These are phyloP conservation scores for Penicillium freii DNA, from an alignment of 2,329 filamentous ascomycete genomes.

Conservation along the genomic window DNA sequence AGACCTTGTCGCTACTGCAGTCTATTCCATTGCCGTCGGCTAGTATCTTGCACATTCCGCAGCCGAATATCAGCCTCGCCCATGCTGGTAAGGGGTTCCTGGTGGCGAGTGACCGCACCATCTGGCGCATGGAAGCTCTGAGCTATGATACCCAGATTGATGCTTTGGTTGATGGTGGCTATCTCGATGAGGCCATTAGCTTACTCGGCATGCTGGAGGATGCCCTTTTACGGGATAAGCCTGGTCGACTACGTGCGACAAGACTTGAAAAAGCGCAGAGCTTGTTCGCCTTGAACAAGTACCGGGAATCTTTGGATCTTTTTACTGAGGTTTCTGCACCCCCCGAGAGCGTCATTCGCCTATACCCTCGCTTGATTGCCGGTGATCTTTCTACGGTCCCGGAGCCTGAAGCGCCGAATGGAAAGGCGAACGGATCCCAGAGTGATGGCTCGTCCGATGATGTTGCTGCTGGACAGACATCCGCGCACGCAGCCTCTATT, in stretches of 20 bases:
- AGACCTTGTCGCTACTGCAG: constrained; percentile 86
- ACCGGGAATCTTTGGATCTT: constrained; percentile 79
- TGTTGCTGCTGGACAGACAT: constrained; percentile 22
- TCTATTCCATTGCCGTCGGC: constrained; percentile 78
- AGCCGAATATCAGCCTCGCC: constrained; percentile 88
- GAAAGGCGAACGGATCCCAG: constrained; percentile 32
- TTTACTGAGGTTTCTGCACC: constrained; percentile 89
- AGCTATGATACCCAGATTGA: constrained; percentile 89
- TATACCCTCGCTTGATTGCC: constrained; percentile 82
- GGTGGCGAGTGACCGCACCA: constrained; percentile 82
- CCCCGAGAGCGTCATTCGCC: constrained; percentile 78
- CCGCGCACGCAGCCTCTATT: constrained; percentile 39
- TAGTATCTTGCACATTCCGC: constrained; percentile 82
- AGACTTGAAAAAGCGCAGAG: constrained; percentile 88
- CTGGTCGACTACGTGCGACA: constrained; percentile 73
- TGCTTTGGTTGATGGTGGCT: constrained; percentile 69
- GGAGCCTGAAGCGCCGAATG: constrained; percentile 42
- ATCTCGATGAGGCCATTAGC: constrained; percentile 89
- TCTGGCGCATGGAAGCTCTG: constrained; percentile 94
- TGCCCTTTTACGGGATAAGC: constrained; percentile 80
- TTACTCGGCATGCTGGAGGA: constrained; percentile 87
- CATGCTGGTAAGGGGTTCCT: constrained; percentile 96
- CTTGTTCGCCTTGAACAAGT: constrained; percentile 79
- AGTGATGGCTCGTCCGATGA: constrained; percentile 31
- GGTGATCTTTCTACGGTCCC: constrained; percentile 70